Evolutionary conservation across 176 grass and related monocot species (phyloP).

Genomic region (Oryza meyeriana): DNA sequence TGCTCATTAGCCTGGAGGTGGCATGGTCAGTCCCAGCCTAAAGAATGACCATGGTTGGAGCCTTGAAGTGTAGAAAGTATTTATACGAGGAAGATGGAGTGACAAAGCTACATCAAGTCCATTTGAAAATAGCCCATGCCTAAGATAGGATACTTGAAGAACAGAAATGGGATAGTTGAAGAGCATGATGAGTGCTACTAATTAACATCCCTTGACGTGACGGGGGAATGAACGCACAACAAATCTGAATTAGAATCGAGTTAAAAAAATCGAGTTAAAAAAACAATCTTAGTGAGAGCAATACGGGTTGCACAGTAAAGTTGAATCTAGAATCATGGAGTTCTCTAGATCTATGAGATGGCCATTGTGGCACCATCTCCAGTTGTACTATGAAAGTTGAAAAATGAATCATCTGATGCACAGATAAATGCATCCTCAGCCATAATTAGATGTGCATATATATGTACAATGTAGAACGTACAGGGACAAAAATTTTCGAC

Average conservation of each 20-base stretch:
- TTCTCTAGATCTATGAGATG: slow-evolving; percentile 8
- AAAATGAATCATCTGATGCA: slow-evolving; percentile 17
- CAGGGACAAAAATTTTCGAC: slow-evolving; percentile 3
- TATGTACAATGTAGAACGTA: slow-evolving; percentile 46
- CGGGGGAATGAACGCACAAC: not conserved
- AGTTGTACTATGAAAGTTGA: not conserved
- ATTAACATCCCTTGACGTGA: not conserved
- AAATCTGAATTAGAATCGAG: no score
- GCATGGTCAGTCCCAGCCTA: no score
- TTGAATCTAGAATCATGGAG: not conserved
- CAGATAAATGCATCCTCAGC: slow-evolving; percentile 19
- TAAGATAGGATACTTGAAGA: no score
- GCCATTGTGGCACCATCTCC: not conserved
- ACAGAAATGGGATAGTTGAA: no score
- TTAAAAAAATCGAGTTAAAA: no score
- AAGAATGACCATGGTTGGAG: no score
- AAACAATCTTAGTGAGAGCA: not conserved
- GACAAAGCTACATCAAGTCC: no score
- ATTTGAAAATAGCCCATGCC: no score
- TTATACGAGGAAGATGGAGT: no score
- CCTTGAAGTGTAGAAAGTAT: no score
- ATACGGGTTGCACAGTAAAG: not conserved
- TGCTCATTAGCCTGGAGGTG: no score
- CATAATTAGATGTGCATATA: slow-evolving; percentile 14
- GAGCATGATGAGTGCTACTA: no score